Percentiles rank a stretch among this genome's conserved stretches.
phyloP scores from a whole-genome alignment of 768 basidiomycete species.

The Trametes maxima region DNA sequence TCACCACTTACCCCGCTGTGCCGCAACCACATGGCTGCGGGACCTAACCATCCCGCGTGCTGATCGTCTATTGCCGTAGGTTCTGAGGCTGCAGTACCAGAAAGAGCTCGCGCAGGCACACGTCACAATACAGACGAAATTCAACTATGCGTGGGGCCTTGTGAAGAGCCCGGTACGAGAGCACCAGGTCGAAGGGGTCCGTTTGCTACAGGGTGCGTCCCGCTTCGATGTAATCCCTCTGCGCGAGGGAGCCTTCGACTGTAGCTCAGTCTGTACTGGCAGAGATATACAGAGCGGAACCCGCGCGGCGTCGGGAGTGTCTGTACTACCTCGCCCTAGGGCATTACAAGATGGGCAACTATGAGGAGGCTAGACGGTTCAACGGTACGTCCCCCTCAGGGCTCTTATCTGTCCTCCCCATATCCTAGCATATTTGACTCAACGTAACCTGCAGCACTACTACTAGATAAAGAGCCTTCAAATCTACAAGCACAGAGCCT shows the following conservation, averaged over 20 bases:
- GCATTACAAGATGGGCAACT: slow-evolving; percentile 96
- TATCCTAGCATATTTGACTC: not conserved
- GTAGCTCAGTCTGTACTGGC: not conserved
- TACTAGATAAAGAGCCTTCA: slow-evolving; percentile 89
- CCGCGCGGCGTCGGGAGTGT: slow-evolving; percentile 88
- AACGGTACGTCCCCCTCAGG: slow-evolving; percentile 67
- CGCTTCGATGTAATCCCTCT: not conserved
- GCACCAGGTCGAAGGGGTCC: slow-evolving; percentile 91
- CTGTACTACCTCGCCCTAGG: slow-evolving; percentile 96
- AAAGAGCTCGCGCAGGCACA: slow-evolving; percentile 83
- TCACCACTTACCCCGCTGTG: slow-evolving; percentile 13
- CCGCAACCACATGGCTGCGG: not conserved
- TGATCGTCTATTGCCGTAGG: slow-evolving; percentile 47
- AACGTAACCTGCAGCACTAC: slow-evolving; percentile 55
- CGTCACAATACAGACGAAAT: slow-evolving; percentile 92
- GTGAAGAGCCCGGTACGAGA: slow-evolving; percentile 87
- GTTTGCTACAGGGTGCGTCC: slow-evolving; percentile 78
- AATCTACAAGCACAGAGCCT: slow-evolving; percentile 94
- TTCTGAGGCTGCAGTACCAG: slow-evolving; percentile 84
- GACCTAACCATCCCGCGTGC: not conserved
- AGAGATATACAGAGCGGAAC: slow-evolving; percentile 93
- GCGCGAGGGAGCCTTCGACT: not conserved
- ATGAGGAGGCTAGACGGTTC: slow-evolving; percentile 88
- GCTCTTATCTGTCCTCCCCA: not conserved
- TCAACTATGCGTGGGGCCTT: slow-evolving; percentile 97